These are phyloP conservation scores for Paralagenidium karlingii DNA, from an alignment of 352 stramenopile genomes.

Conservation along the genomic window DNA sequence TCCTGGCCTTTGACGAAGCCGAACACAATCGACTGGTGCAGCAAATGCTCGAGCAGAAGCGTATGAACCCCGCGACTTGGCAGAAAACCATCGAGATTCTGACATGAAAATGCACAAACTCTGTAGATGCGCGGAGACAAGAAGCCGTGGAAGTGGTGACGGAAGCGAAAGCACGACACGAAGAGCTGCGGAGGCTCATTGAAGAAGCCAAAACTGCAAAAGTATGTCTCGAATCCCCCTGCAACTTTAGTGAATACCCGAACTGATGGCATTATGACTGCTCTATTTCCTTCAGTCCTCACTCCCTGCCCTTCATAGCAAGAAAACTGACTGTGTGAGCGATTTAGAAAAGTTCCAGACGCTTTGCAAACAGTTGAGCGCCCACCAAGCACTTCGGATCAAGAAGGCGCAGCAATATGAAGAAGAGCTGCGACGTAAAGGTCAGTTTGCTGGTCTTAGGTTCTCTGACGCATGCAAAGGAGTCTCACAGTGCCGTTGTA, in stretches of 20 bases:
- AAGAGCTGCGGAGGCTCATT: slow-evolving; percentile 49
- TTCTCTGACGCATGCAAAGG: slow-evolving; percentile 5
- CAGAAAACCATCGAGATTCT: slow-evolving; percentile 1
- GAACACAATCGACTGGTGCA: slow-evolving; percentile 78
- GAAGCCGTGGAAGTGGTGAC: slow-evolving; percentile 30
- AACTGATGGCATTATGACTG: not conserved
- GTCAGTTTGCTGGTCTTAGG: slow-evolving; percentile 16
- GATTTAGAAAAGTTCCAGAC: slow-evolving; percentile 90
- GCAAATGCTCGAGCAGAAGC: slow-evolving; percentile 22
- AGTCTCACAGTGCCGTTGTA: slow-evolving; percentile 5
- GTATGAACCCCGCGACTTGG: slow-evolving; percentile 8
- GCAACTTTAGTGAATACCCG: not conserved
- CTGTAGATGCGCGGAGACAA: slow-evolving; percentile 37
- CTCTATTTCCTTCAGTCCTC: slow-evolving; percentile 15
- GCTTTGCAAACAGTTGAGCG: slow-evolving; percentile 75
- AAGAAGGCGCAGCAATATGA: slow-evolving; percentile 83
- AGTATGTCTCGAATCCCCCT: slow-evolving; percentile 8
- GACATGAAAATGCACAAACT: slow-evolving; percentile 1
- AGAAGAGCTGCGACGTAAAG: slow-evolving; percentile 59
- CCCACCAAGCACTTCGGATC: slow-evolving; percentile 61
- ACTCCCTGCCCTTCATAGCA: slow-evolving; percentile 69
- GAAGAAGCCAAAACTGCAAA: slow-evolving; percentile 58
- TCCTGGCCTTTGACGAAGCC: slow-evolving; percentile 91
- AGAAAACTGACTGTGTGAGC: slow-evolving; percentile 73
- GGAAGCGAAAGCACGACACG: slow-evolving; percentile 33